phyloP scores from a whole-genome alignment of 1,139 yeast genomes.

The Debaryomycetaceae sp. region DNA sequence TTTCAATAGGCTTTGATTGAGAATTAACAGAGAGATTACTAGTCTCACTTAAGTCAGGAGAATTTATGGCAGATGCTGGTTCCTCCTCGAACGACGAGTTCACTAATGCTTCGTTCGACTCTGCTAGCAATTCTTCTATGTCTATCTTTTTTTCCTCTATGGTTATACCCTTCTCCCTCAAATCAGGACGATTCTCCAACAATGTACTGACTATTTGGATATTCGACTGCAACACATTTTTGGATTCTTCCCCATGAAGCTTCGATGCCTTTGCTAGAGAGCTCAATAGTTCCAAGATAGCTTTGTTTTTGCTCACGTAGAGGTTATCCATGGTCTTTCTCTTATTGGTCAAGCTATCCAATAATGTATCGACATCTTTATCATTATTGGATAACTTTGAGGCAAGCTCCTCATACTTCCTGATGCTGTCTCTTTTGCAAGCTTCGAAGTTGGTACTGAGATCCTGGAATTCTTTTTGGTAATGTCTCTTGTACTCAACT shows the following conservation, averaged over 20 bases:
- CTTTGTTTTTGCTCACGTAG: conserved; percentile 45
- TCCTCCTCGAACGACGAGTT: conserved; percentile 37
- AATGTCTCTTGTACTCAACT: conserved; percentile 52
- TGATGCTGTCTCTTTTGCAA: conserved; percentile 35
- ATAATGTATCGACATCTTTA: conserved; percentile 42
- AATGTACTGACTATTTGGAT: conserved; percentile 27
- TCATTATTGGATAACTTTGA: conserved; percentile 33
- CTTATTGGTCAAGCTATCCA: conserved; percentile 41
- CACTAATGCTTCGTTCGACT: conserved; percentile 32
- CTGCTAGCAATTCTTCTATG: conserved; percentile 31
- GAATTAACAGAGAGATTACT: conserved; percentile 4
- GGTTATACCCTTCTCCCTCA: conserved; percentile 24
- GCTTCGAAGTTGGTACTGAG: conserved; percentile 28
- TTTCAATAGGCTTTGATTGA: conserved; percentile 12
- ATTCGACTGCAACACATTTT: conserved; percentile 31
- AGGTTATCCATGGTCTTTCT: conserved; percentile 42
- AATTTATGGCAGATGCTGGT: conserved; percentile 22
- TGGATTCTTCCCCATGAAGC: conserved; percentile 47
- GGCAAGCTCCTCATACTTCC: conserved; percentile 26
- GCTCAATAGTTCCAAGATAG: conserved; percentile 42
- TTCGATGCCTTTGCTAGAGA: conserved; percentile 44
- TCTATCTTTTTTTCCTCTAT: conserved; percentile 31
- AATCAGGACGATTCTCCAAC: conserved; percentile 36
- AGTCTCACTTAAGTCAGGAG: conserved; percentile 20
- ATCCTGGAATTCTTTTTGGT: conserved; percentile 31